A percentile compares a stretch with the other conserved stretches of the same genome.
Conservation (phyloP, 495 filamentous ascomycete species). For the Sphaerosporella brunnea region DNA sequence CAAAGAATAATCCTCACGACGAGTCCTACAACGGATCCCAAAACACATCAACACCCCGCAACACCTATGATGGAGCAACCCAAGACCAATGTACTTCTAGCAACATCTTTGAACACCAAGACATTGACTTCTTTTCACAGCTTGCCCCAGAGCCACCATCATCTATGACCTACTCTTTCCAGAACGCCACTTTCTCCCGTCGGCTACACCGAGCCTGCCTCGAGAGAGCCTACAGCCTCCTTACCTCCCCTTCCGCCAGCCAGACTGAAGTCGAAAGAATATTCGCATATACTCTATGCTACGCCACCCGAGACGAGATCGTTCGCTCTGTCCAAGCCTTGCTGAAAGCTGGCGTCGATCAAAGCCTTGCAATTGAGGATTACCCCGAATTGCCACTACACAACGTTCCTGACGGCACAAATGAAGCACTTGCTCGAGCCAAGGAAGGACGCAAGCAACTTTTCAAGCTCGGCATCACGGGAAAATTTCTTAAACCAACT, state of each 20-base stretch:
- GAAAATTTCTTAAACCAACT: slow-evolving; percentile 55
- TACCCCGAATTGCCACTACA: slow-evolving; percentile 42
- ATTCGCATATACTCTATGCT: slow-evolving; percentile 48
- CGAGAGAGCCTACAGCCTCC: slow-evolving; percentile 45
- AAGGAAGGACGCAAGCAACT: slow-evolving; percentile 29
- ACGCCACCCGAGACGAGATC: slow-evolving; percentile 36
- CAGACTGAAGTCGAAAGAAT: slow-evolving; percentile 35
- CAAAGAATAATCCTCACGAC: slow-evolving; percentile 8
- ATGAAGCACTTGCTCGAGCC: not conserved
- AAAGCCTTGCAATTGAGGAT: slow-evolving; percentile 41
- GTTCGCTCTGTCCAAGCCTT: slow-evolving; percentile 30
- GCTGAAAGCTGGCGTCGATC: slow-evolving; percentile 29
- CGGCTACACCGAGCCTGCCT: slow-evolving; percentile 47
- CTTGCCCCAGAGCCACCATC: too few species aligned
- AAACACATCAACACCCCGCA: not conserved
- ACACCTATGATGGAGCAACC: not conserved
- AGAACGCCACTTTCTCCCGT: slow-evolving; percentile 36
- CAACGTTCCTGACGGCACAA: slow-evolving; percentile 47
- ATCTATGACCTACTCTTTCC: not conserved
- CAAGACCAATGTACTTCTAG: slow-evolving; percentile 32
- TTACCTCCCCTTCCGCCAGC: slow-evolving; percentile 37
- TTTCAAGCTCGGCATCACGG: slow-evolving; percentile 36
- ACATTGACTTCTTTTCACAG: not conserved
- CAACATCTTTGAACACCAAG: slow-evolving; percentile 28
- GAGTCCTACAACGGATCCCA: not conserved